These are phyloP conservation scores for Przewalskia tangutica DNA, from an alignment of 257 asterid species.

Conservation along the genomic window DNA sequence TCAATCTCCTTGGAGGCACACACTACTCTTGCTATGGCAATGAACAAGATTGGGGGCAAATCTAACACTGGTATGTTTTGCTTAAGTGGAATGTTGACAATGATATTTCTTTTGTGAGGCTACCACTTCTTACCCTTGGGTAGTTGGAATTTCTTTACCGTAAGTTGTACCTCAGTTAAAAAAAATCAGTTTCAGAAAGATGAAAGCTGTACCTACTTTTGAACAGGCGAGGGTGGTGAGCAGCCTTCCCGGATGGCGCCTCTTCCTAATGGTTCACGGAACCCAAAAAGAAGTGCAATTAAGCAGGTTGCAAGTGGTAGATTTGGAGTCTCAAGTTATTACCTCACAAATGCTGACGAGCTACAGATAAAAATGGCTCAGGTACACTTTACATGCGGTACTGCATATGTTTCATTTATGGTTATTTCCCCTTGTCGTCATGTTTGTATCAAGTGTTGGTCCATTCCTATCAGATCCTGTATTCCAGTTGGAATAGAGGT, in stretches of 20 bases:
- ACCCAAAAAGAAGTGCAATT: conserved; percentile 91
- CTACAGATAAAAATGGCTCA: conserved; percentile 98
- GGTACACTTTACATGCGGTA: conserved; percentile 30
- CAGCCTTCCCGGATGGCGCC: conserved; percentile 98
- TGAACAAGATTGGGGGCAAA: conserved; percentile 93
- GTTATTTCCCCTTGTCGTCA: not conserved
- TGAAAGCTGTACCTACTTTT: not conserved
- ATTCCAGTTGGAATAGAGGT: conserved; percentile 22
- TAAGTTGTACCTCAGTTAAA: not conserved
- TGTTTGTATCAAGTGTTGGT: not conserved
- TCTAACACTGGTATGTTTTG: conserved; percentile 72
- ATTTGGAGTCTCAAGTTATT: conserved; percentile 96
- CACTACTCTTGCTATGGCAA: conserved; percentile 85
- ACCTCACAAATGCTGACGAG: conserved; percentile 94
- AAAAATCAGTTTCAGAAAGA: too few relatives aligned
- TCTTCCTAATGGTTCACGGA: conserved; percentile 77
- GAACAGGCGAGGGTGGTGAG: conserved; percentile 98
- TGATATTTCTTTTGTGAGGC: not conserved
- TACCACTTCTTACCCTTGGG: not conserved
- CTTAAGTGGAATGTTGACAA: not conserved
- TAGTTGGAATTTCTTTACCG: not conserved
- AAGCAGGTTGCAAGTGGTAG: conserved; percentile 99
- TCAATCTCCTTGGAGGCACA: conserved; percentile 97
- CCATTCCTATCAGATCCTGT: conserved; percentile 13
- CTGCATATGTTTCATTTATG: not conserved